These are phyloP conservation scores for Aegilops sharonensis DNA, from an alignment of 176 grass and related monocot species.

Conservation along the genomic window DNA sequence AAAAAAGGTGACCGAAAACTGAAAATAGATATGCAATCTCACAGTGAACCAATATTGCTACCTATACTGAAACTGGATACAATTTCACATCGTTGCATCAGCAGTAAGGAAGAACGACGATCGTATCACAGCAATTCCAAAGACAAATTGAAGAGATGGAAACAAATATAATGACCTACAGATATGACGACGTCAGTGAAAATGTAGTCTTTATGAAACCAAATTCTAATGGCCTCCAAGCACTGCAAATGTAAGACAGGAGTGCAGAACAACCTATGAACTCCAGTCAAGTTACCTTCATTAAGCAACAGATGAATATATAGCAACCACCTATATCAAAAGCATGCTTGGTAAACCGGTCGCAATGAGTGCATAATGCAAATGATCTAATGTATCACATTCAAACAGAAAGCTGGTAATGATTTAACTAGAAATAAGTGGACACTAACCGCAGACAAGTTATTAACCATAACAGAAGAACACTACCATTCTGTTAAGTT, in stretches of 20 bases:
- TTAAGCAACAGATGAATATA: background rate
- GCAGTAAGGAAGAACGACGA: background rate
- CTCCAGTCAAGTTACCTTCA: background rate
- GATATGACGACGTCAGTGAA: background rate
- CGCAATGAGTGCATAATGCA: background rate
- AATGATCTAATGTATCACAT: slow-evolving; percentile 15
- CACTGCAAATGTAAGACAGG: background rate
- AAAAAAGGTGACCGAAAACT: too few species aligned
- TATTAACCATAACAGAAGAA: slow-evolving; percentile 22
- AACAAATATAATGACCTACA: background rate
- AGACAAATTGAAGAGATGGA: background rate
- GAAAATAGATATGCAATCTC: background rate
- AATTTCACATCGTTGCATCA: background rate
- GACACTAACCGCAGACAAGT: slow-evolving; percentile 7
- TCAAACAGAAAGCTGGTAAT: slow-evolving; percentile 9
- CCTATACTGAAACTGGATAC: background rate
- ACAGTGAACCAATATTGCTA: background rate
- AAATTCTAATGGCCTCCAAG: background rate
- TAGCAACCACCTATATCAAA: background rate
- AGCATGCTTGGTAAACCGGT: background rate
- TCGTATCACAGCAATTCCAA: background rate
- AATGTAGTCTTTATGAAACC: background rate
- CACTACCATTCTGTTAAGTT: slow-evolving; percentile 14
- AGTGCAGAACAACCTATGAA: background rate
- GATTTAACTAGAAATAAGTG: slow-evolving; percentile 8